Evolutionary conservation across 805 yeast genomes (phyloP), one percentile per base, ranked within the genome.

Genomic region (Hanseniaspora vineae): DNA sequence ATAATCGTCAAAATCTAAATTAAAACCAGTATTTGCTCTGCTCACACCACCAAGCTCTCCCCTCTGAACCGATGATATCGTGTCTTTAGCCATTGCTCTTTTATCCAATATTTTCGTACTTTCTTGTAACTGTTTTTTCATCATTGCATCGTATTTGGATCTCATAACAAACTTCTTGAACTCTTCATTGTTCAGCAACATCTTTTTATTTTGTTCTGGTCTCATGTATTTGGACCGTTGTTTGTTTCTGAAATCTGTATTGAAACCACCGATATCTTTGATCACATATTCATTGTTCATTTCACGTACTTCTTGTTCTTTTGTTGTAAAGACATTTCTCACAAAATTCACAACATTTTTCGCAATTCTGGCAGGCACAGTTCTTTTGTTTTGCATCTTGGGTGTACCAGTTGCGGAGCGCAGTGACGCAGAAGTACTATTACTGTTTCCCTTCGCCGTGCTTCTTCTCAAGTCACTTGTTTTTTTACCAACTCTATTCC

Each of bases 131-230:
- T 58, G 58, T 9, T 55, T 52, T 42, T 60, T 45, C 50, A 57
- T 54, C 32, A 48, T 39, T 42, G 57, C 58, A 39, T 61, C 65
- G 44, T 61, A 59, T 46, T 60, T 52, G 35, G 54, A 50, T 42
- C 61, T 65, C 8, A 50, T 35, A 31, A 61, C 37, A 42, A 58
- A 61, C 32, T 53, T 50, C 49, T 58, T 58, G 44, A 62, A 58
- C 1, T 60, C 62, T 31, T 58, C 58, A 44, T 62, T 61, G 33
- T 53, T 53, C 12, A 53, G 52, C 15, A 61, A 57, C 35, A 58
- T 42, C 31, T 42, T 42, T 17, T 31, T 37, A 11, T n/a, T n/a
- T 14, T 29, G n/a, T 17, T 20, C 31, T 35, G 35, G 35, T 31
- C 39, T 35, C 40, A 9, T 45, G 44, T 14, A 46, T 46, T 29